These are phyloP conservation scores for Pseudomassariella vexata DNA, from an alignment of 2,329 filamentous ascomycete genomes.

Conservation along the genomic window DNA sequence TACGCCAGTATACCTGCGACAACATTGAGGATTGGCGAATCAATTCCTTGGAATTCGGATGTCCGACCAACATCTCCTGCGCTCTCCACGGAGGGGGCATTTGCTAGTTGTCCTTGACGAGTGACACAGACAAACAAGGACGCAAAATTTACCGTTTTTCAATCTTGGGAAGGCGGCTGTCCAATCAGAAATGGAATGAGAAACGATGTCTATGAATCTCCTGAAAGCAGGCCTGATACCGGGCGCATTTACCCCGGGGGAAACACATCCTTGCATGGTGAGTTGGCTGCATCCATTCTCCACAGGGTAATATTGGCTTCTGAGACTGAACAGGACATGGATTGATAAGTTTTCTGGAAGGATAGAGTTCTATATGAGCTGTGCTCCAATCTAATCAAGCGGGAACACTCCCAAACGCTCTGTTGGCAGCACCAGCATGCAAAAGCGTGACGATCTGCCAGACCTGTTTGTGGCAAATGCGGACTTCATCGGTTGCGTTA, in stretches of 20 bases:
- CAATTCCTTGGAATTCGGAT: neutral
- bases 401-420: neutral
- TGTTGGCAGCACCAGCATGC: neutral
- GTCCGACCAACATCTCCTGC: neutral
- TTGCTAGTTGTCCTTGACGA: too few species aligned
- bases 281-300: too few species aligned
- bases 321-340: too few species aligned
- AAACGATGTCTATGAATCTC: too few species aligned
- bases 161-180: too few species aligned
- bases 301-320: too few species aligned
- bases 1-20: neutral
- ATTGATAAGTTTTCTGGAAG: conserved; percentile 62
- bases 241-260: neutral
- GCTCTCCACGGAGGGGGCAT: conserved; percentile 3
- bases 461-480: neutral
- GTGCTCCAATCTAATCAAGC: conserved; percentile 51
- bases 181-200: too few species aligned
- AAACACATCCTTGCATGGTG: conserved; percentile 1
- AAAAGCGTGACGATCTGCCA: neutral
- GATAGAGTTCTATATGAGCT: conserved; percentile 73
- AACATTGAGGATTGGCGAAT: neutral
- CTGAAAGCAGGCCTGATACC: neutral
- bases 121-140: too few species aligned
- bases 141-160: too few species aligned
- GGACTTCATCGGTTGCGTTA: neutral